Percentiles rank a stretch among this genome's conserved stretches.
phyloP scores from a whole-genome alignment of 2,329 filamentous ascomycete species.

The Apiospora rasikravindrae region DNA sequence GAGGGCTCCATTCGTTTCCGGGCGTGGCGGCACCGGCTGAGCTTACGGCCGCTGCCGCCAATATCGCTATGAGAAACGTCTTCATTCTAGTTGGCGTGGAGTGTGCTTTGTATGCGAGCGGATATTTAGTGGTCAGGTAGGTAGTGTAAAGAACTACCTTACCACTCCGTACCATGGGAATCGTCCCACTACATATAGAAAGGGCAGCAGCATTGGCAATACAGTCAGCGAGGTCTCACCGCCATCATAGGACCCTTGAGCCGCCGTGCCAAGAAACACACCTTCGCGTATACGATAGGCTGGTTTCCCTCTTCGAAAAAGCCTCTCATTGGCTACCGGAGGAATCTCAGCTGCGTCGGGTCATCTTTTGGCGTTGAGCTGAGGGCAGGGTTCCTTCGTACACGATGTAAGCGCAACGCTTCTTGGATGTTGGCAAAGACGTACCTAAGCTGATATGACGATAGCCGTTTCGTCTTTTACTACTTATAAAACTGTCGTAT shows the following conservation, averaged over 20 bases:
- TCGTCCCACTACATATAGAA: background rate
- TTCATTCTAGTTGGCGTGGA: background rate
- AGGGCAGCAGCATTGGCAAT: background rate
- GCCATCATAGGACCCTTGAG: background rate
- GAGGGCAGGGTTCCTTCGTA: no score
- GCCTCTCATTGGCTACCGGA: background rate
- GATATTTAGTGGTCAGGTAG: background rate
- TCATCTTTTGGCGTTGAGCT: no score
- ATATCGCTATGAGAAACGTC: background rate
- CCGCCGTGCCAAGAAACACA: background rate
- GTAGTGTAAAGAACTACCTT: background rate
- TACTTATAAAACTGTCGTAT: no score
- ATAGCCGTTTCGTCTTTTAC: no score
- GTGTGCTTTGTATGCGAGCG: background rate
- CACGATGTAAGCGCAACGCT: no score
- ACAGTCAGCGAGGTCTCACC: background rate
- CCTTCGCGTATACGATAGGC: background rate
- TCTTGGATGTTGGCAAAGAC: no score
- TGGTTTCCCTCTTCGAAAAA: background rate
- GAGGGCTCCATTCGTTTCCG: background rate
- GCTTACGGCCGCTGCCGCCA: background rate
- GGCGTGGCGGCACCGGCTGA: background rate
- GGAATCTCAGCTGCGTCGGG: background rate
- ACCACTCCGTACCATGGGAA: background rate
- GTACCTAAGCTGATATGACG: no score